Conservation (phyloP, 2,329 filamentous ascomycete species). For the Biscogniauxia mediterranea region DNA sequence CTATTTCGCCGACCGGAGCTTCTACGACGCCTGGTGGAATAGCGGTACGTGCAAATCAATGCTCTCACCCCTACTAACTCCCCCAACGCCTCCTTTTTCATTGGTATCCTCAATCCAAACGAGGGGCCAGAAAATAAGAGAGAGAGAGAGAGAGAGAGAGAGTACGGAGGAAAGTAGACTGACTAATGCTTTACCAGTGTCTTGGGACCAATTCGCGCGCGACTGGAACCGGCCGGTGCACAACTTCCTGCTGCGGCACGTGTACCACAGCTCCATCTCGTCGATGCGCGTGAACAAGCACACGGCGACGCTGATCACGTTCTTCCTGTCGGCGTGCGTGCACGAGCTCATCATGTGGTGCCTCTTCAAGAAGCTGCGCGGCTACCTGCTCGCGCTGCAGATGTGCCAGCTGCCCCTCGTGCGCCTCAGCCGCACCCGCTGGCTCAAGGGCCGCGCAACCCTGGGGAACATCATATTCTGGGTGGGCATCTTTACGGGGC, state of each 20-base stretch:
- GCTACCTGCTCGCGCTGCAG: constrained; percentile 71
- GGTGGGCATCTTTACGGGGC: constrained; percentile 74
- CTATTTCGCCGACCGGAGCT: constrained; percentile 72
- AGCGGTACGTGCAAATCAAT: constrained; percentile 37
- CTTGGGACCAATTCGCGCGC: constrained; percentile 74
- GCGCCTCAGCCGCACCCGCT: constrained; percentile 62
- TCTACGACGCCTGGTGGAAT: constrained; percentile 67
- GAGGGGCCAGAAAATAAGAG: background rate
- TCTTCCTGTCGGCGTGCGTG: constrained; percentile 67
- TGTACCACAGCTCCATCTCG: constrained; percentile 76
- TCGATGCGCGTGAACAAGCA: constrained; percentile 68
- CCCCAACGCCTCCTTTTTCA: background rate
- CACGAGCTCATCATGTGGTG: constrained; percentile 81
- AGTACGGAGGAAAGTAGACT: background rate
- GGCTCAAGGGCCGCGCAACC: constrained; percentile 59
- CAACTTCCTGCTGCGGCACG: constrained; percentile 73
- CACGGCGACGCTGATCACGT: constrained; percentile 73
- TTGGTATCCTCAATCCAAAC: background rate
- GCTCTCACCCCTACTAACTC: background rate
- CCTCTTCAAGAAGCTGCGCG: constrained; percentile 73
- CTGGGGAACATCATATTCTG: constrained; percentile 76
- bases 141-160: background rate
- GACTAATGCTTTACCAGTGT: constrained; percentile 36
- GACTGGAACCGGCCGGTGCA: constrained; percentile 81
- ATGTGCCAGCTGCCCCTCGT: constrained; percentile 73